A percentile compares a stretch with the other conserved stretches of the same genome.
These are phyloP conservation scores for Ochetophila trinervis DNA, from an alignment of 306 rosid species.

Conservation along the genomic window DNA sequence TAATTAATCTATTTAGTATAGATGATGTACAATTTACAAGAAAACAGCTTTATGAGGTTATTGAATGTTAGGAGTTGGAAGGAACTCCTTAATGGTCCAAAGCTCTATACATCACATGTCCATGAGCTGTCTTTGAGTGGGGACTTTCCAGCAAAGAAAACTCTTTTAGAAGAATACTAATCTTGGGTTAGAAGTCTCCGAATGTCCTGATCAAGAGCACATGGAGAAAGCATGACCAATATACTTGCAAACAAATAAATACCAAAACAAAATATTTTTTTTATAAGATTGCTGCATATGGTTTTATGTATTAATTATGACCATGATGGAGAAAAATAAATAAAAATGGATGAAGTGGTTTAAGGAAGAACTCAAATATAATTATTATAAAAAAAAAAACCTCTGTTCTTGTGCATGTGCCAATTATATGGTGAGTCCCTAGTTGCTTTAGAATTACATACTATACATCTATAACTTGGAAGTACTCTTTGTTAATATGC, in stretches of 20 bases:
- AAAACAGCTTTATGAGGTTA: background rate
- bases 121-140: constrained; percentile 32
- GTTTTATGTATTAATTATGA: too few relatives aligned
- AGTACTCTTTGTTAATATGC: too few relatives aligned
- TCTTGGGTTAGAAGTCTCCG: constrained; percentile 28
- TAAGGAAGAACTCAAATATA: too few relatives aligned
- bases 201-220: constrained; percentile 32
- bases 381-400: too few relatives aligned
- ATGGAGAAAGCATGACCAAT: constrained; percentile 37
- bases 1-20: too few relatives aligned
- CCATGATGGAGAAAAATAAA: background rate
- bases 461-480: too few relatives aligned
- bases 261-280: constrained; percentile 17
- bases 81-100: constrained; percentile 7
- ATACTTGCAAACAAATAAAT: constrained; percentile 5
- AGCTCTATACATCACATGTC: constrained; percentile 25
- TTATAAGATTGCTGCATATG: constrained; percentile 17
- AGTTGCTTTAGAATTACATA: too few relatives aligned
- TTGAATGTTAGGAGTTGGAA: constrained; percentile 4
- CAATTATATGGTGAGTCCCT: too few relatives aligned
- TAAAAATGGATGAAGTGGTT: too few relatives aligned
- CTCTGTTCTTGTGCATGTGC: too few relatives aligned
- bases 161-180: constrained; percentile 23
- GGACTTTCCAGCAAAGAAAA: too few relatives aligned
- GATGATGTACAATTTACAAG: background rate